A percentile compares a stretch with the other conserved stretches of the same genome.
Evolutionary conservation across 2,329 filamentous ascomycete species (phyloP).

Genomic region (Monilinia polystroma): DNA sequence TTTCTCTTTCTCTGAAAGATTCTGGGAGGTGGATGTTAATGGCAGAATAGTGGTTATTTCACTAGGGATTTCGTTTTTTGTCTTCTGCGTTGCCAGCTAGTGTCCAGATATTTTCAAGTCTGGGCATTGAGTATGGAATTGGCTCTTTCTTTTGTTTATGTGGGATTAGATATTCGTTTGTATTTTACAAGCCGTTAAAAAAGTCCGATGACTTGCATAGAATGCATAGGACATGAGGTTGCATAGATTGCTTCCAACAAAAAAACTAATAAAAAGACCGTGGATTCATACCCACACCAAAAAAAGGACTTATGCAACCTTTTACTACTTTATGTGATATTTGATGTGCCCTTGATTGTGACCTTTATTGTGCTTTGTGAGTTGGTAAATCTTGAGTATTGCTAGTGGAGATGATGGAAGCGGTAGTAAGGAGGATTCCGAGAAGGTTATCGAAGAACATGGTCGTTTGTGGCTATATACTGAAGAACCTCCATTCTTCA

Average conservation of each 20-base stretch:
- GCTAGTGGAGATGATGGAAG: not conserved
- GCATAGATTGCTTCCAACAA: not conserved
- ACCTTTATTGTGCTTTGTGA: not conserved
- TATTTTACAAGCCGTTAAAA: slow-evolving; percentile 27
- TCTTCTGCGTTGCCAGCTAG: not conserved
- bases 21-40: not conserved
- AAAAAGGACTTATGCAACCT: not conserved
- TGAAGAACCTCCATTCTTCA: not conserved
- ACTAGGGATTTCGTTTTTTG: not conserved
- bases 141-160: not conserved
- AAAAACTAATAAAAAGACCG: not conserved
- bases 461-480: no score
- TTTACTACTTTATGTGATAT: not conserved
- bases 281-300: not conserved
- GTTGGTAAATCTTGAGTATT: not conserved
- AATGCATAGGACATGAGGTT: not conserved
- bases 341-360: not conserved
- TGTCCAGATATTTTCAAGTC: not conserved
- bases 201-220: not conserved
- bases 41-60: not conserved
- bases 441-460: no score
- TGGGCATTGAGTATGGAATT: not conserved
- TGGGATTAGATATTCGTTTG: slow-evolving; percentile 38
- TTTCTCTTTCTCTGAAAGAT: not conserved
- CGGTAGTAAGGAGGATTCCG: not conserved